These are phyloP conservation scores for Cryomyces antarcticus DNA, from an alignment of 495 filamentous ascomycete species.

Conservation along the genomic window DNA sequence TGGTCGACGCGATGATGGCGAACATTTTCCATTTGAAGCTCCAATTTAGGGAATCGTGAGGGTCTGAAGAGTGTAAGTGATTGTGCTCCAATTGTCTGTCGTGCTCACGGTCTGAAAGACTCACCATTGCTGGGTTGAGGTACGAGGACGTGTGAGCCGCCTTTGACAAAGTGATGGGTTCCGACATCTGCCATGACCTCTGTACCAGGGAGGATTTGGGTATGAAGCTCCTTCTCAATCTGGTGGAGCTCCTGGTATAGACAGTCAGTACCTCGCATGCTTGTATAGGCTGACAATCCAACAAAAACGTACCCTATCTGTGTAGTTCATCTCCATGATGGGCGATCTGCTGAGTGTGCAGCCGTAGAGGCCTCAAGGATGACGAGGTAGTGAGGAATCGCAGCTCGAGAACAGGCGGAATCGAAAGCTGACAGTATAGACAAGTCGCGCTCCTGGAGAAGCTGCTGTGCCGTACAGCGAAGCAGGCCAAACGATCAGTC, in stretches of 20 bases:
- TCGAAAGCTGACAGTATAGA: too few relatives aligned
- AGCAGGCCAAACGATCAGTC: too few relatives aligned
- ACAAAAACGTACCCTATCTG: conserved; percentile 5
- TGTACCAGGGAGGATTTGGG: conserved; percentile 35
- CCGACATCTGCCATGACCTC: conserved; percentile 39
- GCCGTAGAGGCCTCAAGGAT: too few relatives aligned
- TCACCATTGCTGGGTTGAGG: conserved; percentile 29
- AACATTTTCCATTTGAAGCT: conserved; percentile 13
- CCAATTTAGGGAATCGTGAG: conserved; percentile 16
- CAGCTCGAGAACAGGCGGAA: too few relatives aligned
- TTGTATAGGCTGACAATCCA: not conserved
- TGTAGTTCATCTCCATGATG: conserved; percentile 17
- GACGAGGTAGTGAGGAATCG: too few relatives aligned
- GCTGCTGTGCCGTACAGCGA: too few relatives aligned
- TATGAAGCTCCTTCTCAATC: conserved; percentile 9
- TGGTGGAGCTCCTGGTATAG: conserved; percentile 13
- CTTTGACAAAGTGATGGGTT: conserved; percentile 39
- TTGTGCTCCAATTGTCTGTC: conserved; percentile 12
- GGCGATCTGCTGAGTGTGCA: too few relatives aligned
- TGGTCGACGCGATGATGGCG: conserved; percentile 22
- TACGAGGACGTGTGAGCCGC: conserved; percentile 27
- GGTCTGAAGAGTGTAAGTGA: conserved; percentile 10
- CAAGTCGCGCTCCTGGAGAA: too few relatives aligned
- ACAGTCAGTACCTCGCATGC: not conserved
- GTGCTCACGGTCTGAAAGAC: too few relatives aligned